Evolutionary conservation across 345 rosid species (phyloP), one percentile per base, ranked within the genome.

Genomic region (Conringia planisiliqua): DNA sequence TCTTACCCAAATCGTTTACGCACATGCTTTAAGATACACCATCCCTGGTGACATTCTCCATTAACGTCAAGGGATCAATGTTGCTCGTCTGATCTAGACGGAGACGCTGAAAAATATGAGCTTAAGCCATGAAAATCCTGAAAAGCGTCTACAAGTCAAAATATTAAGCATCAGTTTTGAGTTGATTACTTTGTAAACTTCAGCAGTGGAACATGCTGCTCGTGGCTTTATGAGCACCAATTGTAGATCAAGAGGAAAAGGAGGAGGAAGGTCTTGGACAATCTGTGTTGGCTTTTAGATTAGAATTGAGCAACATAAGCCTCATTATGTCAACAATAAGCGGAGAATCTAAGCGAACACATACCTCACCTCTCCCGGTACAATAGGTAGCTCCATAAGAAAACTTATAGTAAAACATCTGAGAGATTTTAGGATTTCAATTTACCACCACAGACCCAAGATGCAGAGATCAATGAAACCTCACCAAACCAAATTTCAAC

Each of bases 291-390:
- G 44, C 70, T 52, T 48, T 73, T 57, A 61, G n/a, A 55, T 46
- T 56, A 66, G 60, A 70, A 71, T 11, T 38, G 43, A 62, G 16
- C 20, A 74, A 55, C 42, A 33, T 52, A 32, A 51, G 51, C 9
- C 43, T 47, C 59, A 27, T n/a, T 59, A 30, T 40, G 22, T 58
- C 39, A 10, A 16, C 4, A 43, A 13, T 66, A 0, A 30, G 30
- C 13, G 10, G 13, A 32, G 44, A 44, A 5, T 50, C n/a, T 7
- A 43, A 33, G 10, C 18, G 51, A 22, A 66, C n/a, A 60, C 87
- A 66, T 88, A 95, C 99, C 89, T 92, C 99, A 80, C 97, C 99
- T 83, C 99, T 88, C 42, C 97, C 97, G 7, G 92, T 92, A 69
- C 99, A 95, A 73, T 86, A 95, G 13, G 99, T 97, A 62, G 97